These are phyloP conservation scores for Crithidia mellificae DNA, from an alignment of 208 protist species.

Conservation along the genomic window DNA sequence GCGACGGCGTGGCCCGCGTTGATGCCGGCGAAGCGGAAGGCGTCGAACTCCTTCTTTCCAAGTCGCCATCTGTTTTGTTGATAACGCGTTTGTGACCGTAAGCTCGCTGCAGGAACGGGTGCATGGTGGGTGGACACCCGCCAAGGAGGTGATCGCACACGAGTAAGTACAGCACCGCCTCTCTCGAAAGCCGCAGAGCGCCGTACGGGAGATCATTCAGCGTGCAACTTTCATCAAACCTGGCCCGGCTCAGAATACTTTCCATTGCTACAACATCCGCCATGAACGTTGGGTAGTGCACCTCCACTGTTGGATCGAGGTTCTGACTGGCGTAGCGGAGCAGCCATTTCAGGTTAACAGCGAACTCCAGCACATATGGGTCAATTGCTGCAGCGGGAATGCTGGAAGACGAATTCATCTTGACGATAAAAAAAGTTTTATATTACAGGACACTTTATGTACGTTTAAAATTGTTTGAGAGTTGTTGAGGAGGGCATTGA, in stretches of 20 bases:
- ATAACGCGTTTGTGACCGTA: background rate
- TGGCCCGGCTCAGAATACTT: constrained; percentile 17
- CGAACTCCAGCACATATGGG: constrained; percentile 63
- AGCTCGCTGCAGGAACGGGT: constrained; percentile 55
- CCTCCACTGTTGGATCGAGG: constrained; percentile 50
- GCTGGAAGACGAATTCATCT: constrained; percentile 15
- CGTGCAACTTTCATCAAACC: constrained; percentile 32
- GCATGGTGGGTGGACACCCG: constrained; percentile 71
- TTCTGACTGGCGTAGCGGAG: constrained; percentile 43
- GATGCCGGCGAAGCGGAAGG: too few relatives aligned
- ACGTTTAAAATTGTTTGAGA: too few relatives aligned
- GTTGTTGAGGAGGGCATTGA: too few relatives aligned
- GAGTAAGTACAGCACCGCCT: constrained; percentile 66
- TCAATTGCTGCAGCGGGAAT: constrained; percentile 1
- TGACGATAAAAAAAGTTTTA: background rate
- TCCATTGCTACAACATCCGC: constrained; percentile 29
- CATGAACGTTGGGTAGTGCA: constrained; percentile 44
- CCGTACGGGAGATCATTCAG: constrained; percentile 47
- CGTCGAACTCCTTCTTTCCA: too few relatives aligned
- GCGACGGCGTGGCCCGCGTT: background rate
- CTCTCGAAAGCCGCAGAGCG: constrained; percentile 43
- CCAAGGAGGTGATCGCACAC: constrained; percentile 70
- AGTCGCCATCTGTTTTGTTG: too few relatives aligned
- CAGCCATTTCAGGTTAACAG: constrained; percentile 73
- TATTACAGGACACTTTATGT: too few relatives aligned